Evolutionary conservation across 352 stramenopile species (phyloP), one percentile per base, ranked within the genome.

Genomic region (Phytophthora sojae): DNA sequence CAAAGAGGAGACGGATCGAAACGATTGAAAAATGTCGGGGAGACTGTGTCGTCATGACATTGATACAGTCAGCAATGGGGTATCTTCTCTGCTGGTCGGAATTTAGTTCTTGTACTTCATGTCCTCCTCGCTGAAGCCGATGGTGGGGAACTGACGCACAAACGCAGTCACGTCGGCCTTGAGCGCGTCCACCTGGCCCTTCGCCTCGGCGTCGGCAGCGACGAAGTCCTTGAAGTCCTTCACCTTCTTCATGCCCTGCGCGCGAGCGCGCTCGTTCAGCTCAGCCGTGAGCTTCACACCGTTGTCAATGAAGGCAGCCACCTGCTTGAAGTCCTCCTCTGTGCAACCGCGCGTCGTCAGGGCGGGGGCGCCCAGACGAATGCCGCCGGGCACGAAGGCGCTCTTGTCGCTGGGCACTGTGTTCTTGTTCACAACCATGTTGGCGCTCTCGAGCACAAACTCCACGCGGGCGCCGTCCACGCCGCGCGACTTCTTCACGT

Each of bases 381-480:
- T 98, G 4, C 98, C 98, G 57, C 97, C 96, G 12, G 98, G 98
- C 61, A 97, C 98, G 6, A 99, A 90, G 9, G 98, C 98, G 50
- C 93, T 99, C 71, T 93, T 99, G 87, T 99, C 98, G 32, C 97
- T 96, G 2, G 97, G 97, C 44, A 99, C 89, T 15, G 97, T 99
- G 85, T 99, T 99, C 84, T 99, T 99, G 89, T 99, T 99, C 55
- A 97, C 96, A 21, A 98, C 96, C 73, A 99, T 99, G 83, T 99
- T 97, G 61, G 90, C 93, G 67, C 98, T 85, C 76, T 99, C 98
- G 6, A 99, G 76, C 47, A 99, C 85, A 26, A 96, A 92, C 83
- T 99, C 98, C 7, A 99, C 96, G 54, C 97, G 93, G 12, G 97
- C 96, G n/a, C 94, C 94, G 72, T 98, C 96, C 54, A 99, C 92